Percentiles rank a stretch among this genome's conserved stretches.
Conservation (phyloP, 164 flowering plant genomes). For the Tetracentron sinense region DNA sequence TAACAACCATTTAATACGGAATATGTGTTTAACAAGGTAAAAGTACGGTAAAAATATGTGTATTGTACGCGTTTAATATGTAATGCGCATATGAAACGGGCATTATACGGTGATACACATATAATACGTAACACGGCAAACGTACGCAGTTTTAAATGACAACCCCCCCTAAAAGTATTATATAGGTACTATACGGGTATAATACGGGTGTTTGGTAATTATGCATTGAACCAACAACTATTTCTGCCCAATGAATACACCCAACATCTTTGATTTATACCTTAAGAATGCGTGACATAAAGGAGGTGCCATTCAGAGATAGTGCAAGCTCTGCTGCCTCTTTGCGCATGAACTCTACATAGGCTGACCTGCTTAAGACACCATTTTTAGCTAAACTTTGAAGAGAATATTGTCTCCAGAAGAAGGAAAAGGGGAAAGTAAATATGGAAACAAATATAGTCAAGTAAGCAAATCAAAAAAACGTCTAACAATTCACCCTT, state of each 20-base stretch:
- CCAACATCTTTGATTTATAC: constrained; percentile 28
- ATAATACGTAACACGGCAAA: too few relatives aligned
- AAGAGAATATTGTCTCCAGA: not conserved
- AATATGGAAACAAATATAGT: not conserved
- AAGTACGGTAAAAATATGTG: too few relatives aligned
- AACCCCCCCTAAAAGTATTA: too few relatives aligned
- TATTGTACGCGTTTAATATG: too few relatives aligned
- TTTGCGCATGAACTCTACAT: constrained; percentile 75
- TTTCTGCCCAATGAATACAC: not conserved
- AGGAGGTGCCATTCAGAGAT: constrained; percentile 84
- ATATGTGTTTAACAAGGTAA: too few relatives aligned
- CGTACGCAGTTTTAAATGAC: too few relatives aligned
- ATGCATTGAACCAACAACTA: too few relatives aligned
- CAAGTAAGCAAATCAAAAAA: not conserved
- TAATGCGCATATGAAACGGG: too few relatives aligned
- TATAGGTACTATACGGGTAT: too few relatives aligned
- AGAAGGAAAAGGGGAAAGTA: not conserved
- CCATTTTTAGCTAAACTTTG: not conserved
- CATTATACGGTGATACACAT: too few relatives aligned
- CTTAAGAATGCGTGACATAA: constrained; percentile 94
- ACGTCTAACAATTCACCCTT: constrained; percentile 50
- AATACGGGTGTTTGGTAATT: too few relatives aligned
- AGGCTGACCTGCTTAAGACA: constrained; percentile 66
- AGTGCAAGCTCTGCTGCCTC: constrained; percentile 87
- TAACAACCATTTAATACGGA: too few relatives aligned